These are phyloP conservation scores for Eucalyptus pauciflora DNA, from an alignment of 345 rosid species.

Conservation along the genomic window DNA sequence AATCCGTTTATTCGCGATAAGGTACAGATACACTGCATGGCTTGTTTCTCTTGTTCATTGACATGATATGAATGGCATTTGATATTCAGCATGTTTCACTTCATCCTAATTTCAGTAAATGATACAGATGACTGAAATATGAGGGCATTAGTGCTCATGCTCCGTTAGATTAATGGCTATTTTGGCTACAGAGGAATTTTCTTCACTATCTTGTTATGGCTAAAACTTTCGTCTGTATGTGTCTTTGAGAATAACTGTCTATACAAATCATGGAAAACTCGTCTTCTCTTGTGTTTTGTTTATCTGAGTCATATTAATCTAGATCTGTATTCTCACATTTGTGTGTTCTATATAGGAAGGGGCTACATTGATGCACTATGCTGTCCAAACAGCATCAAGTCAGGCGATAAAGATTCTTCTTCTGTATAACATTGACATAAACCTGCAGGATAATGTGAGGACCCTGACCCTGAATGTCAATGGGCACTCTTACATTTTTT, in stretches of 20 bases:
- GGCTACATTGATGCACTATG: constrained; percentile 88
- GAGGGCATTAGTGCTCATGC: background rate
- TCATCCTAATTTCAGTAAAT: background rate
- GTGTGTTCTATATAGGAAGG: constrained; percentile 43
- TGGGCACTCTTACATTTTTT: background rate
- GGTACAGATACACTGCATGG: constrained; percentile 12
- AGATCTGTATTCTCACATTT: background rate
- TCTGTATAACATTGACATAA: constrained; percentile 69
- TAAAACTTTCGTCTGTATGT: background rate
- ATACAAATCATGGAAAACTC: background rate
- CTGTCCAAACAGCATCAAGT: constrained; percentile 71
- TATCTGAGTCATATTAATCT: background rate
- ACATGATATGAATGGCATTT: background rate
- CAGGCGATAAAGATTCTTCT: constrained; percentile 72
- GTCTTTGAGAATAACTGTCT: background rate
- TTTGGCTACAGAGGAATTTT: background rate
- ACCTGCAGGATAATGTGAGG: constrained; percentile 74
- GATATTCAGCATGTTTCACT: background rate
- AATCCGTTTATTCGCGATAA: constrained; percentile 71
- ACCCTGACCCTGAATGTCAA: background rate
- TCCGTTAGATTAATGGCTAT: background rate
- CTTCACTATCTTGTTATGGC: background rate
- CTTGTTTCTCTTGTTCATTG: background rate
- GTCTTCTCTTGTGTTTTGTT: background rate
- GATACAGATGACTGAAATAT: background rate